Evolutionary conservation across 371 early-diverging fungal species (phyloP), one percentile per base, ranked within the genome.

Genomic region (Smittium culicis): DNA sequence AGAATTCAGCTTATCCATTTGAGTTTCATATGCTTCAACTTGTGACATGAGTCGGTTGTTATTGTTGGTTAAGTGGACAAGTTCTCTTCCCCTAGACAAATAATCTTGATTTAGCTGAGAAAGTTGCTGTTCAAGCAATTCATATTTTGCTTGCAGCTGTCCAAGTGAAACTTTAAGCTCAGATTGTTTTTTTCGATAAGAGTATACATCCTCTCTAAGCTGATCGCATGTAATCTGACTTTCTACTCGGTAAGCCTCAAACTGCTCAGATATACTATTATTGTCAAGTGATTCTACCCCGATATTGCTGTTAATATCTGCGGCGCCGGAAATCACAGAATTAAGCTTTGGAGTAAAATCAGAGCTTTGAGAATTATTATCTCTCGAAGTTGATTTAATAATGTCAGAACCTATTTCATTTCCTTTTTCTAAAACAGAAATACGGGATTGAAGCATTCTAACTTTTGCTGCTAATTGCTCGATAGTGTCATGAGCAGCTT

Each of bases 241-340:
- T 70, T 85, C 84, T 45, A 66, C 75, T 60, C 81, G 78, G 73
- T 81, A 85, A 1, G 74, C 71, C 34, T 85, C 83, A 68, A 80
- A 85, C 27, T 83, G 79, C 64, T 72, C 71, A 72, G 83, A 80
- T 30, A 78, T 70, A 17, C 30, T 31, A 14, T 62, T 11, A 14
- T 62, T 24, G 2, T 34, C 62, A 3, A 3, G 24, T 11, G 27
- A 35, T 30, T 64, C 35, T 29, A n/a, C 25, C 24, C 25, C 65
- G 8, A 14, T 31, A 25, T 34, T 54, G 14, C 34, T 35, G 16
- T 32, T 3, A 57, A 20, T 57, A n/a, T 31, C 45, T 14, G 32
- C 25, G 8, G 3, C 35, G 5, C 25, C 8, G 16, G 16, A 5
- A 20, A 16, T 57, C 3, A 14, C 25, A 57, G 11, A 20, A 27